Percentiles rank a stretch among this genome's conserved stretches.
Conservation (phyloP, 2,329 filamentous ascomycete species). For the Stagonosporopsis chrysanthemi region DNA sequence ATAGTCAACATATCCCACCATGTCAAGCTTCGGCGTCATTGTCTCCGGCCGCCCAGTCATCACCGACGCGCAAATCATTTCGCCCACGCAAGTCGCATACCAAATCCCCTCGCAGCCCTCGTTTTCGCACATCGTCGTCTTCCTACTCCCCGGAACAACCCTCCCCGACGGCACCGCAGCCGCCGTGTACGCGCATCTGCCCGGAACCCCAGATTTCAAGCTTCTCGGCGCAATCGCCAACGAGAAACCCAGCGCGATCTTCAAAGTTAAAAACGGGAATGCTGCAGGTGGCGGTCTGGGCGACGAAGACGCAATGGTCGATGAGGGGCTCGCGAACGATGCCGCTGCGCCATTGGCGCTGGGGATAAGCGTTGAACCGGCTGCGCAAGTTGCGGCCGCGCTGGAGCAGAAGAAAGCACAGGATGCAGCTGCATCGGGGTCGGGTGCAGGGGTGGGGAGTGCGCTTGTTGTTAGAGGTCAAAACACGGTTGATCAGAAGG, state of each 20-base stretch:
- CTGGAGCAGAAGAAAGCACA: constrained; percentile 66
- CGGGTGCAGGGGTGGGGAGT: constrained; percentile 23
- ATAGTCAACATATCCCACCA: constrained; percentile 32
- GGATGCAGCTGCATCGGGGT: constrained; percentile 38
- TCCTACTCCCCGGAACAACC: constrained; percentile 79
- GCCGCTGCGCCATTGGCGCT: constrained; percentile 64
- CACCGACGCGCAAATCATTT: constrained; percentile 62
- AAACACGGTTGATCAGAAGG: constrained; percentile 63
- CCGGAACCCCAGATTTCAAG: constrained; percentile 68
- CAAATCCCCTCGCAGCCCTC: constrained; percentile 68
- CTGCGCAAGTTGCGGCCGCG: constrained; percentile 72
- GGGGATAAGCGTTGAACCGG: constrained; percentile 83
- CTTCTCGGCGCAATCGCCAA: constrained; percentile 90
- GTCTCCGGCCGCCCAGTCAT: constrained; percentile 67
- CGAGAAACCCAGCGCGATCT: constrained; percentile 91
- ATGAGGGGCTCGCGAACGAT: constrained; percentile 43
- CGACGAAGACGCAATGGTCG: constrained; percentile 58
- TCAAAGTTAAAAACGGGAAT: constrained; percentile 68
- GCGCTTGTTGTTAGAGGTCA: constrained; percentile 49
- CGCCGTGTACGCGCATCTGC: constrained; percentile 86
- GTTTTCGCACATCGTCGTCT: constrained; percentile 82
- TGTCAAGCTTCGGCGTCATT: constrained; percentile 66
- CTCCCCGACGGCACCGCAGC: constrained; percentile 81
- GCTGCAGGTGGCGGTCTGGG: constrained; percentile 49
- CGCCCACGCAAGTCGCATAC: constrained; percentile 69